These are phyloP conservation scores for Verticillium isaacii DNA, from an alignment of 2,329 filamentous ascomycete genomes.

Conservation along the genomic window DNA sequence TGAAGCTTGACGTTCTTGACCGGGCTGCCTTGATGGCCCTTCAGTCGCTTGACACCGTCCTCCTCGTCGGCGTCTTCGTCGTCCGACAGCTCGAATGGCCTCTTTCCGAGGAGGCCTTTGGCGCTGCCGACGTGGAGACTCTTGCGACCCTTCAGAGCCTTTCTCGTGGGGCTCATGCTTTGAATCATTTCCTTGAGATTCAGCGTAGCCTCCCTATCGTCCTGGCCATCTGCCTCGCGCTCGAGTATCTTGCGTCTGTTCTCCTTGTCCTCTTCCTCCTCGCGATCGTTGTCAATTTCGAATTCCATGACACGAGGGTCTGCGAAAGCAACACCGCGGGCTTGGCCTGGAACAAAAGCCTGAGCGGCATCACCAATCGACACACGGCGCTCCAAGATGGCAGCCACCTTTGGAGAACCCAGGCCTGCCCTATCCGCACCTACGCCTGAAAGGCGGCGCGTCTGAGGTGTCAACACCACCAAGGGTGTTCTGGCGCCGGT, in stretches of 20 bases:
- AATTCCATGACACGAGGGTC: slow-evolving; percentile 58
- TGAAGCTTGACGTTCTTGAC: slow-evolving; percentile 71
- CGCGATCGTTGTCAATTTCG: slow-evolving; percentile 58
- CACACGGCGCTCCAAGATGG: slow-evolving; percentile 63
- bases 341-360: slow-evolving; percentile 54
- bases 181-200: slow-evolving; percentile 75
- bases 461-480: slow-evolving; percentile 58
- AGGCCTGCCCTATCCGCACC: slow-evolving; percentile 67
- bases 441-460: slow-evolving; percentile 59
- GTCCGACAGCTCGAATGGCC: slow-evolving; percentile 65
- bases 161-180: slow-evolving; percentile 72
- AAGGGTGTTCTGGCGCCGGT: slow-evolving; percentile 58
- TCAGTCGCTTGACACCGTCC: slow-evolving; percentile 64
- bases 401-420: slow-evolving; percentile 70
- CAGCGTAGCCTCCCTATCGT: slow-evolving; percentile 58
- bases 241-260: slow-evolving; percentile 52
- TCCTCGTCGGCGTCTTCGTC: slow-evolving; percentile 53
- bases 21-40: slow-evolving; percentile 67
- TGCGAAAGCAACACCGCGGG: slow-evolving; percentile 54
- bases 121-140: slow-evolving; percentile 74
- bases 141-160: slow-evolving; percentile 61
- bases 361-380: slow-evolving; percentile 66
- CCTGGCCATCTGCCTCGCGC: slow-evolving; percentile 44
- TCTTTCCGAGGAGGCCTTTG: slow-evolving; percentile 67
- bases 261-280: slow-evolving; percentile 57